phyloP scores from a whole-genome alignment of 2,329 filamentous ascomycete genomes.

The Epichloe amarillans region DNA sequence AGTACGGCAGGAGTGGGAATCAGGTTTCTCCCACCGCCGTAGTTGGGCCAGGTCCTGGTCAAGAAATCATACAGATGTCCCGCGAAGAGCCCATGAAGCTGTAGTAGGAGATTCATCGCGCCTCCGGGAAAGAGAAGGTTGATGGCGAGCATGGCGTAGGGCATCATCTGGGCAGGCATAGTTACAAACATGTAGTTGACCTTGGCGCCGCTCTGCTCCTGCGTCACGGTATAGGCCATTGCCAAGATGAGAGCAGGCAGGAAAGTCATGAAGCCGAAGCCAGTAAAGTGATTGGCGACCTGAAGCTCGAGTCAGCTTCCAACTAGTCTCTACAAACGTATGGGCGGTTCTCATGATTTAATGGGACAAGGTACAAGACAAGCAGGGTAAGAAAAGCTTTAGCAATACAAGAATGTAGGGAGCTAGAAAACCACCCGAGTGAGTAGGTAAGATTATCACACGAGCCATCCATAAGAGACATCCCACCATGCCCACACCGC shows the following conservation, averaged over 20 bases:
- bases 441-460: constrained; percentile 38
- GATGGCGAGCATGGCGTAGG: constrained; percentile 64
- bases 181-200: constrained; percentile 71
- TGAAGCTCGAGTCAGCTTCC: constrained; percentile 12
- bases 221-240: constrained; percentile 69
- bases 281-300: constrained; percentile 19
- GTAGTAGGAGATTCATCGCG: constrained; percentile 40
- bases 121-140: constrained; percentile 54
- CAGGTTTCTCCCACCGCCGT: constrained; percentile 69
- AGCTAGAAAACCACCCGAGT: constrained; percentile 46
- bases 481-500: constrained; percentile 66
- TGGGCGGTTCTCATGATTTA: neutral
- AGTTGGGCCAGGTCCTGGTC: constrained; percentile 74
- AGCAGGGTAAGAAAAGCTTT: neutral
- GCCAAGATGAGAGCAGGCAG: constrained; percentile 60
- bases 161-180: constrained; percentile 70
- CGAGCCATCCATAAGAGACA: constrained; percentile 57
- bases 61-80: constrained; percentile 88
- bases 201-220: constrained; percentile 69
- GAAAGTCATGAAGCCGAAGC: constrained; percentile 30
- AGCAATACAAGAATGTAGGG: constrained; percentile 39
- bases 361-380: neutral
- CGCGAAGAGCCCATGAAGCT: constrained; percentile 68
- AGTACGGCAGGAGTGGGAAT: constrained; percentile 63
- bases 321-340: neutral